These are phyloP conservation scores for Barnettozyma hawaiiensis DNA, from an alignment of 1,139 yeast species.

Conservation along the genomic window DNA sequence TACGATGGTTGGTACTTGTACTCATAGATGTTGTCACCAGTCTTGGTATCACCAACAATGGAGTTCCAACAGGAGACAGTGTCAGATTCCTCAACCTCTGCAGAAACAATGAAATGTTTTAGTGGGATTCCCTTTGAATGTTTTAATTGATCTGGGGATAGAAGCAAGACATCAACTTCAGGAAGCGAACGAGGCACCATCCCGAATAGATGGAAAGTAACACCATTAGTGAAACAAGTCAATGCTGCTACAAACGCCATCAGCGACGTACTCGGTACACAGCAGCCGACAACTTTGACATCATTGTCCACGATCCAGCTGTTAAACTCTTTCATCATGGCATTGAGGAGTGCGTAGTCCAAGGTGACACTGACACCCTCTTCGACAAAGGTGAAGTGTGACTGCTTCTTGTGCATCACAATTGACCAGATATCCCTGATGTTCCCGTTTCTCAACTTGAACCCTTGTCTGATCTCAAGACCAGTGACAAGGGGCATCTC, in stretches of 20 bases:
- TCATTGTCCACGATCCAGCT: constrained; percentile 15
- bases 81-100: constrained; percentile 8
- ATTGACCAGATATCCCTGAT: constrained; percentile 60
- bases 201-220: constrained; percentile 27
- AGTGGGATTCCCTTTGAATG: constrained; percentile 17
- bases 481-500: constrained; percentile 63
- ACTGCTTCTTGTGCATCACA: constrained; percentile 27
- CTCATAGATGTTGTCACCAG: constrained; percentile 14
- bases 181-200: constrained; percentile 29
- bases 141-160: constrained; percentile 23
- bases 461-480: constrained; percentile 54
- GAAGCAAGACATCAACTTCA: constrained; percentile 28
- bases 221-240: constrained; percentile 28
- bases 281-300: constrained; percentile 27
- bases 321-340: constrained; percentile 16
- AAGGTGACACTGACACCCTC: constrained; percentile 6
- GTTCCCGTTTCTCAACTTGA: constrained; percentile 63
- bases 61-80: constrained; percentile 27
- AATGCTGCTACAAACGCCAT: constrained; percentile 29
- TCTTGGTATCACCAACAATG: constrained; percentile 10
- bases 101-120: constrained; percentile 29
- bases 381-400: constrained; percentile 10
- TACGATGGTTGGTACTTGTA: constrained; percentile 24
- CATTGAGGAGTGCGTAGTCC: constrained; percentile 24
- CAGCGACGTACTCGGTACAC: constrained; percentile 23